Conservation (phyloP, 2,329 filamentous ascomycete species). For the Ophiosphaerella narmari region DNA sequence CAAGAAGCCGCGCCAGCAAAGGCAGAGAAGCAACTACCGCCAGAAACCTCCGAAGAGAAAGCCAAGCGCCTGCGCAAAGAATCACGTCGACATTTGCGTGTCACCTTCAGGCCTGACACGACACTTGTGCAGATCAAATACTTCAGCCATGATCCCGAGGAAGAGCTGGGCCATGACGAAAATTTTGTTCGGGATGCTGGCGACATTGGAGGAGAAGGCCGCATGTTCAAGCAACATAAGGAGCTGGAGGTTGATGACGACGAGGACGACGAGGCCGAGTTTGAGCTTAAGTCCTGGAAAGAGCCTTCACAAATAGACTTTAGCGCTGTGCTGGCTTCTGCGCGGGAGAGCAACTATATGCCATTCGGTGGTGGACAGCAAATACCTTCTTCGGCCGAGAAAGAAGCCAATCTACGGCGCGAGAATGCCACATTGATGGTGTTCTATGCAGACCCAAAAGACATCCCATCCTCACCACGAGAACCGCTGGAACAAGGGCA, state of each 20-base stretch:
- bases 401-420: conserved; percentile 49
- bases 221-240: conserved; percentile 60
- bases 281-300: conserved; percentile 37
- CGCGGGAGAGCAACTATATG: conserved; percentile 51
- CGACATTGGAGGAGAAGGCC: conserved; percentile 69
- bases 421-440: conserved; percentile 55
- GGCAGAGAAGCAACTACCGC: conserved; percentile 57
- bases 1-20: conserved; percentile 53
- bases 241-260: conserved; percentile 68
- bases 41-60: conserved; percentile 71
- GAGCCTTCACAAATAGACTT: conserved; percentile 50
- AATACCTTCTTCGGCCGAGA: conserved; percentile 49
- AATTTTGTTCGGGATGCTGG: conserved; percentile 73
- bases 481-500: conserved; percentile 48
- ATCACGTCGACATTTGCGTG: conserved; percentile 69
- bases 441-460: conserved; percentile 50
- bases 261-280: conserved; percentile 62
- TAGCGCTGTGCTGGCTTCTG: conserved; percentile 45
- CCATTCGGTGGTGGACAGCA: conserved; percentile 52
- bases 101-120: conserved; percentile 71
- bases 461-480: conserved; percentile 53
- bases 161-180: conserved; percentile 69
- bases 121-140: conserved; percentile 69
- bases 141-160: conserved; percentile 73
- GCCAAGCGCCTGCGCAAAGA: conserved; percentile 73